Conservation (phyloP, 495 filamentous ascomycete genomes). For the Penicillium taxi region DNA sequence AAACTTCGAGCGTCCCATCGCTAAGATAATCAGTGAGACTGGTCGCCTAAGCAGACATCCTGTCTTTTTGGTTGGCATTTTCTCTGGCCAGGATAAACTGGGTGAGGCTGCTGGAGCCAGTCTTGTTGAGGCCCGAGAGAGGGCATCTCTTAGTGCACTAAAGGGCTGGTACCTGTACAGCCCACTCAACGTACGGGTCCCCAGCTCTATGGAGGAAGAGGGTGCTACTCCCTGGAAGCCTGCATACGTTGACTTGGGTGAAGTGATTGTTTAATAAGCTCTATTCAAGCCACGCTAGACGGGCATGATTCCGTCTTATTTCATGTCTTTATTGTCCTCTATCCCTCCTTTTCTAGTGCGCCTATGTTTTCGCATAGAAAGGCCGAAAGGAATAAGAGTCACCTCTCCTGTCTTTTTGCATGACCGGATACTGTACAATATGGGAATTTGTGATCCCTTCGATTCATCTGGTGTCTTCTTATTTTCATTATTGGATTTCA, state of each 20-base stretch:
- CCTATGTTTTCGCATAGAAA: slow-evolving; percentile 25
- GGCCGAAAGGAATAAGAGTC: slow-evolving; percentile 17
- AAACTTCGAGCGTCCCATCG: slow-evolving; percentile 80
- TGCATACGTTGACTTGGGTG: slow-evolving; percentile 80
- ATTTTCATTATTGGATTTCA: slow-evolving; percentile 14
- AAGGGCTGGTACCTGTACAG: slow-evolving; percentile 96
- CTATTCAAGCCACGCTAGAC: too few relatives aligned
- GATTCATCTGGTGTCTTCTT: slow-evolving; percentile 32
- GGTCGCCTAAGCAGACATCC: slow-evolving; percentile 73
- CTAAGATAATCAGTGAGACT: slow-evolving; percentile 79
- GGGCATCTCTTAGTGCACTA: slow-evolving; percentile 74
- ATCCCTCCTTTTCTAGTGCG: slow-evolving; percentile 16
- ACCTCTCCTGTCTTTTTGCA: slow-evolving; percentile 22
- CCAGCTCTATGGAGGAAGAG: slow-evolving; percentile 69
- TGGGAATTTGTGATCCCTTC: slow-evolving; percentile 30
- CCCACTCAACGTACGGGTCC: slow-evolving; percentile 62
- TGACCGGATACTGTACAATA: slow-evolving; percentile 40
- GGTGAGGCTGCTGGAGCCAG: slow-evolving; percentile 74
- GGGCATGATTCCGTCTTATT: slow-evolving; percentile 21
- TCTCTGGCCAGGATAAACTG: slow-evolving; percentile 76
- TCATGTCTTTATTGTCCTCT: slow-evolving; percentile 19
- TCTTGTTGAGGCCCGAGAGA: slow-evolving; percentile 64
- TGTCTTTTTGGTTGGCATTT: slow-evolving; percentile 93
- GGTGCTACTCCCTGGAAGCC: slow-evolving; percentile 65
- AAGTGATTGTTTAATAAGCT: slow-evolving; percentile 67